phyloP scores from a whole-genome alignment of 2,329 filamentous ascomycete genomes.

The Clonostachys byssicola region DNA sequence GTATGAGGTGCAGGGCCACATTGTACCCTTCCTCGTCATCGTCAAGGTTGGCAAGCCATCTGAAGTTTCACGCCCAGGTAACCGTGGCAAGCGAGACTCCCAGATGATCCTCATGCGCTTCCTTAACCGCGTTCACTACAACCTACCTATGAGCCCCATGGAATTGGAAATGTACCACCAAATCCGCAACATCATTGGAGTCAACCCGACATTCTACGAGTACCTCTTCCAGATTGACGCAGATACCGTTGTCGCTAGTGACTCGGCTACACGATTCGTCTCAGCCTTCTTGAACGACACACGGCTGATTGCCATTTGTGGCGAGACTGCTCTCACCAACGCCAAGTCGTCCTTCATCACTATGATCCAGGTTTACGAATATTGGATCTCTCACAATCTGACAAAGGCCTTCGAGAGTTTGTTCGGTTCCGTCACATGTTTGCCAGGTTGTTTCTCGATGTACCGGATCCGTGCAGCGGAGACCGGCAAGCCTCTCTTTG shows the following conservation, averaged over 20 bases:
- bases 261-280: slow-evolving; percentile 90
- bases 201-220: slow-evolving; percentile 98
- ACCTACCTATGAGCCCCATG: slow-evolving; percentile 89
- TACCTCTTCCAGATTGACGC: slow-evolving; percentile 96
- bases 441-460: slow-evolving; percentile 99
- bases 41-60: slow-evolving; percentile 98
- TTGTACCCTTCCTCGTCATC: slow-evolving; percentile 93
- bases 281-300: slow-evolving; percentile 89
- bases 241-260: slow-evolving; percentile 87
- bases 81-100: slow-evolving; percentile 98
- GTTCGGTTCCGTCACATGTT: slow-evolving; percentile 94
- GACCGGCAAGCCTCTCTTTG: slow-evolving; percentile 91
- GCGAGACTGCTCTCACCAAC: slow-evolving; percentile 91
- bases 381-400: slow-evolving; percentile 98
- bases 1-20: slow-evolving; percentile 96
- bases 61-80: slow-evolving; percentile 89
- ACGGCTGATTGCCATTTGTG: slow-evolving; percentile 87
- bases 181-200: slow-evolving; percentile 96
- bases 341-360: slow-evolving; percentile 91
- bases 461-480: slow-evolving; percentile 94
- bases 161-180: slow-evolving; percentile 99
- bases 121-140: slow-evolving; percentile 98
- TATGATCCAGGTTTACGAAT: slow-evolving; percentile 99
- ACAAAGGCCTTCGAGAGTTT: slow-evolving; percentile 96
- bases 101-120: slow-evolving; percentile 99